Percentiles rank a stretch among this genome's conserved stretches.
These are phyloP conservation scores for Nitzschia palea DNA, from an alignment of 108 stramenopile genomes.

Conservation along the genomic window DNA sequence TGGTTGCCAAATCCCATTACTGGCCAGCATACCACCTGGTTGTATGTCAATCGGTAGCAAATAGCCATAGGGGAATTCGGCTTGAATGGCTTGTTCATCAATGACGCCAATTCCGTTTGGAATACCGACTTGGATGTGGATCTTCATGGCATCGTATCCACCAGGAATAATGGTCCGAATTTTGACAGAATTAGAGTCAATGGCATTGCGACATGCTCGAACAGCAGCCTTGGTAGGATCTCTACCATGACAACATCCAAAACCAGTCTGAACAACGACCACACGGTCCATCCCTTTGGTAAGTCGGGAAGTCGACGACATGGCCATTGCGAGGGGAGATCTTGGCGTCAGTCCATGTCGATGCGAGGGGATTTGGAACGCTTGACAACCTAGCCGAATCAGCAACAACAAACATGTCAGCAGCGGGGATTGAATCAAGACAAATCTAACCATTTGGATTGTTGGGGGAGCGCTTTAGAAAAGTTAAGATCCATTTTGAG, in stretches of 20 bases:
- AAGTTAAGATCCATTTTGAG: no score
- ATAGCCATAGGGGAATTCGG: background rate
- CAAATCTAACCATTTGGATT: no score
- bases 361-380: no score
- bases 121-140: background rate
- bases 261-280: background rate
- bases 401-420: no score
- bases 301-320: no score
- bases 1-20: background rate
- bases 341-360: no score
- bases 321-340: no score
- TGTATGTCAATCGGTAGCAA: background rate
- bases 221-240: slow-evolving; percentile 3
- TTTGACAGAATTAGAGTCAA: slow-evolving; percentile 1
- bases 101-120: background rate
- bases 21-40: background rate
- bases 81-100: background rate
- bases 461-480: no score
- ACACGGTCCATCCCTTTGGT: slow-evolving; percentile 1
- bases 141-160: slow-evolving; percentile 1
- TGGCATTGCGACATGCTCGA: background rate
- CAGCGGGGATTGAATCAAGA: no score
- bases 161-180: slow-evolving; percentile 1
- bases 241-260: background rate
- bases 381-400: no score